Evolutionary conservation across 306 rosid genomes (phyloP), one percentile per base, ranked within the genome.

Genomic region (Hippophae gyantsensis): DNA sequence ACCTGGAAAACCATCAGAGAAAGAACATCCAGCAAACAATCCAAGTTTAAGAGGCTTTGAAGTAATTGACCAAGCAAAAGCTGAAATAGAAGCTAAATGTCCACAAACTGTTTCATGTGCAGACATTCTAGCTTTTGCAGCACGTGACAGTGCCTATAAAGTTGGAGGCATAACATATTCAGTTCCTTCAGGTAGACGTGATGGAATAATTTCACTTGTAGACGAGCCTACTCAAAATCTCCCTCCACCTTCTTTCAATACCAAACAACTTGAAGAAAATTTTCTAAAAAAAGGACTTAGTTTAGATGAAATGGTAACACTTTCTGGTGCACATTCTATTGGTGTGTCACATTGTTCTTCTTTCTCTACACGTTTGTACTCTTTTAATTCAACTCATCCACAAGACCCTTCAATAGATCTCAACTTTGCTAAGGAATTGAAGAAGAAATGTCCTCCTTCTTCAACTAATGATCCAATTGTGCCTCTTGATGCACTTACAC

Each of bases 31-130:
- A 0, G 47, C 81, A 47, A 82, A 82, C 59, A 0, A 0, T 0
- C 52, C 64, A 3, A 72, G 38, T 32, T 32, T 86, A 0, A 27
- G 84, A 43, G 86, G 86, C 6, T 78, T 0, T 1, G 81, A 86
- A 43, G 11, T 80, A 1, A 80, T 86, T 10, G 83, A 78, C 9
- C 74, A 80, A 10, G 75, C 56, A 7, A 82, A 86, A 61, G 23
- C 58, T 61, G 48, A 11, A 23, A 67, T 86, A 0, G 86, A 82
- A 70, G 65, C 41, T 3, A 56, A 71, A 7, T 82, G 89, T 45
- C 94, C 85, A 25, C 76, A 65, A 18, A 80, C 57, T 0, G 85
- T 82, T n/a, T 82, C 85, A 4, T 78, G 87, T n/a, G 89, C 83
- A 8, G 87, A 82, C 9, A 80, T 86, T 52, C 67, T 82, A 71